Evolutionary conservation across 2,329 filamentous ascomycete genomes (phyloP), one percentile per base, ranked within the genome.

Genomic region (Penicillium sp.): DNA sequence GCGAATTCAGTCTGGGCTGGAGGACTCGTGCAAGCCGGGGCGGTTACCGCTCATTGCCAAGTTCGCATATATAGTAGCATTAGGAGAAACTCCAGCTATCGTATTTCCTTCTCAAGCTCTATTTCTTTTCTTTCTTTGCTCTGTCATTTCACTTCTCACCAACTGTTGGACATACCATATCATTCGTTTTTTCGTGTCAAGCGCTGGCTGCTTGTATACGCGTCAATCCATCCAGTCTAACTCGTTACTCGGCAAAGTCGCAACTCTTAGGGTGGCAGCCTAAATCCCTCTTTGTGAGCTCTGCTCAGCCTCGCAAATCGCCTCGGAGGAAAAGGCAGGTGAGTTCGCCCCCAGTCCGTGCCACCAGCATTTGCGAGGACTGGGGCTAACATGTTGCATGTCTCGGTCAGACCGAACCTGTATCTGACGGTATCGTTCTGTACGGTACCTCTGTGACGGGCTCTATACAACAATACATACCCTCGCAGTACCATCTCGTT

Each of bases 391-490:
- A 11, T n/a, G 31, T 7, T 10, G 9, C 13, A n/a, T n/a, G 31
- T 7, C 7, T 34, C 46, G 51, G 51, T 54, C 47, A 49, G 34
- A 48, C 33, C 45, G 19, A 46, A 10, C 18, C 21, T 28, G 55
- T 57, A 51, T 54, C 36, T 36, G 24, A 18, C 34, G 16, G 50
- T 57, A 57, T 42, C 42, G 51, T 57, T 29, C 14, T 36, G 46
- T 57, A 57, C 55, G 42, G 55, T 57, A 57, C 9, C n/a, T 18
- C 10, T 23, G 7, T 43, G 37, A 51, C 47, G n/a, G 34, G 19
- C n/a, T 29, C n/a, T n/a, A n/a, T n/a, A n/a, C n/a, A n/a, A n/a
- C n/a, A n/a, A n/a, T n/a, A n/a, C n/a, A n/a, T n/a, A n/a, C n/a
- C n/a, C 23, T 51, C 54, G 51, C 47, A 48, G 42, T 57, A 54